Percentiles rank a stretch among this genome's conserved stretches.
These are phyloP conservation scores for Apiospora hydei DNA, from an alignment of 2,329 filamentous ascomycete species.

Conservation along the genomic window DNA sequence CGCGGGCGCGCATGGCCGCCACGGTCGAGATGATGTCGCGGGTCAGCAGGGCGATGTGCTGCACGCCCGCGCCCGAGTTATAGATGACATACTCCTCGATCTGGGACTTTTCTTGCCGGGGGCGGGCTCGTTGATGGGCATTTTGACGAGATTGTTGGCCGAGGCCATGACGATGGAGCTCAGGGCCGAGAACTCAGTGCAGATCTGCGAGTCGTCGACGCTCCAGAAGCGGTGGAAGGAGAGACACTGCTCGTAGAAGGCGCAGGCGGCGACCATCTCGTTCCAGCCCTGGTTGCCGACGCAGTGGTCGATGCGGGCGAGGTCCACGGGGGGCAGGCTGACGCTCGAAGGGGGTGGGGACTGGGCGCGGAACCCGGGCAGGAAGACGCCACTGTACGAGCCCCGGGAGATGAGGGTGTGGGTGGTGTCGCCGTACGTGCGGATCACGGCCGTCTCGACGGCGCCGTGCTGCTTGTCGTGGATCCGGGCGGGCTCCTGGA, in stretches of 20 bases:
- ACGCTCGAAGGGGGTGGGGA: slow-evolving; percentile 47
- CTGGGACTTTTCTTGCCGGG: slow-evolving; percentile 89
- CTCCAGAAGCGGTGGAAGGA: slow-evolving; percentile 98
- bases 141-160: slow-evolving; percentile 86
- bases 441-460: slow-evolving; percentile 79
- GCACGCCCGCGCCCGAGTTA: slow-evolving; percentile 88
- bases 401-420: slow-evolving; percentile 85
- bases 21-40: slow-evolving; percentile 81
- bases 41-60: slow-evolving; percentile 91
- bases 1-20: slow-evolving; percentile 79
- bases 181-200: slow-evolving; percentile 89
- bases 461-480: slow-evolving; percentile 68
- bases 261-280: slow-evolving; percentile 75
- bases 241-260: slow-evolving; percentile 85
- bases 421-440: slow-evolving; percentile 93
- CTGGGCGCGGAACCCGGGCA: slow-evolving; percentile 79
- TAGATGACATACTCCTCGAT: slow-evolving; percentile 94
- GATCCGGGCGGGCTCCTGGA: slow-evolving; percentile 64
- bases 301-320: slow-evolving; percentile 90
- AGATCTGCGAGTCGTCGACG: slow-evolving; percentile 92
- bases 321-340: slow-evolving; percentile 66
- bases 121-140: slow-evolving; percentile 98
- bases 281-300: slow-evolving; percentile 97
- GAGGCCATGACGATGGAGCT: slow-evolving; percentile 91
- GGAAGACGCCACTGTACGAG: slow-evolving; percentile 76